Conservation (phyloP, 176 grass and related monocot genomes). For the Phoenix dactylifera region DNA sequence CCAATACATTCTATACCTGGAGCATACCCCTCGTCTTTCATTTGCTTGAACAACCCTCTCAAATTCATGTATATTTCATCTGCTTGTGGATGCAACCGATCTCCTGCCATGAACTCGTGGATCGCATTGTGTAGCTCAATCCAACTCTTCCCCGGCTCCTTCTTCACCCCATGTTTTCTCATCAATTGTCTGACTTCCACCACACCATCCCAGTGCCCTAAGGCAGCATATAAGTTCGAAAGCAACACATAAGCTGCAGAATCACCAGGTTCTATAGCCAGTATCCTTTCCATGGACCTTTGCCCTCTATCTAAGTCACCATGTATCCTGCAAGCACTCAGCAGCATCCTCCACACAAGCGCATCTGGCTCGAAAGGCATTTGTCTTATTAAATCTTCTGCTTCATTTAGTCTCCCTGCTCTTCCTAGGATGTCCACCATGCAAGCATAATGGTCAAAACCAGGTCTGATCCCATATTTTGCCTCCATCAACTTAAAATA, state of each 20-base stretch:
- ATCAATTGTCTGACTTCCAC: slow-evolving; percentile 16
- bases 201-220: slow-evolving; percentile 15
- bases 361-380: slow-evolving; percentile 23
- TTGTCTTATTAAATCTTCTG: slow-evolving; percentile 15
- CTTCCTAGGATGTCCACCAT: slow-evolving; percentile 22
- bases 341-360: slow-evolving; percentile 20
- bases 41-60: slow-evolving; percentile 14
- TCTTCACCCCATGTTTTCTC: slow-evolving; percentile 18
- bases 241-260: slow-evolving; percentile 27
- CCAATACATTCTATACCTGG: slow-evolving; percentile 10
- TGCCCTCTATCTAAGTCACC: slow-evolving; percentile 12
- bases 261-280: slow-evolving; percentile 21
- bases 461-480: slow-evolving; percentile 10
- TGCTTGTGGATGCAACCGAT: slow-evolving; percentile 13
- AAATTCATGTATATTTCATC: slow-evolving; percentile 13
- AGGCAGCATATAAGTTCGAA: slow-evolving; percentile 17
- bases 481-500: slow-evolving; percentile 14
- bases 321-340: slow-evolving; percentile 27
- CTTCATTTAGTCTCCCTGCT: slow-evolving; percentile 18
- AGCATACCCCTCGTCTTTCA: slow-evolving; percentile 21
- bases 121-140: slow-evolving; percentile 15
- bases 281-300: slow-evolving; percentile 19
- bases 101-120: slow-evolving; percentile 20
- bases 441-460: slow-evolving; percentile 22
- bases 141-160: slow-evolving; percentile 24